A percentile compares a stretch with the other conserved stretches of the same genome.
Evolutionary conservation across 2,329 filamentous ascomycete genomes (phyloP).

Genomic region (Trichoderma endophyticum): DNA sequence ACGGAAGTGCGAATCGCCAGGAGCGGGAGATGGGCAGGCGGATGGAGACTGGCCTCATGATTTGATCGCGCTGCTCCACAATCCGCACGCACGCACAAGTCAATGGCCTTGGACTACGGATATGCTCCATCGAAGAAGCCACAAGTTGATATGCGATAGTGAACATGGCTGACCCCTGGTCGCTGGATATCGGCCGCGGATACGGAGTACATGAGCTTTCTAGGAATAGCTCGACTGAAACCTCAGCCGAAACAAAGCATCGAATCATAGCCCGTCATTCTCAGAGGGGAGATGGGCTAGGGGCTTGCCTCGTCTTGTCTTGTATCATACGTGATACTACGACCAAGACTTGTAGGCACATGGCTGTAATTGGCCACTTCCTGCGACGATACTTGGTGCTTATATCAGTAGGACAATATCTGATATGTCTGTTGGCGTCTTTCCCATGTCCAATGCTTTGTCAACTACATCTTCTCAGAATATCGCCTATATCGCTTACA

Average conservation of each 20-base stretch:
- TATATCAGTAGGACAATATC: no score
- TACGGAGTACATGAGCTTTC: neutral
- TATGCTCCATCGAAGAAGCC: neutral
- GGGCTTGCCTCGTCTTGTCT: neutral
- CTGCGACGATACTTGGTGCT: neutral
- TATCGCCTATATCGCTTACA: neutral
- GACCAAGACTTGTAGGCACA: neutral
- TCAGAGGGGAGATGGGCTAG: neutral
- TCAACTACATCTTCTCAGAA: no score
- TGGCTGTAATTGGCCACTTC: neutral
- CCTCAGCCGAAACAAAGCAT: neutral
- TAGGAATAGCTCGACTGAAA: slow-evolving; percentile 4
- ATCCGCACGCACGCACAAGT: neutral
- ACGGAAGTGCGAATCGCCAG: neutral
- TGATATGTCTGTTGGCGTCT: neutral
- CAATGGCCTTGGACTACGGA: neutral
- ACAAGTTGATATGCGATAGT: neutral
- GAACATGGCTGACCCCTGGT: neutral
- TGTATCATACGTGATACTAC: neutral
- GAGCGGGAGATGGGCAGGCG: neutral
- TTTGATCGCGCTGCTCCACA: neutral
- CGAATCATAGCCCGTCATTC: neutral
- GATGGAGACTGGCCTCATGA: neutral
- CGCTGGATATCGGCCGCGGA: neutral
- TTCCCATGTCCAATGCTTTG: neutral